Evolutionary conservation across 345 rosid genomes (phyloP).

Genomic region (Moricandia arvensis): DNA sequence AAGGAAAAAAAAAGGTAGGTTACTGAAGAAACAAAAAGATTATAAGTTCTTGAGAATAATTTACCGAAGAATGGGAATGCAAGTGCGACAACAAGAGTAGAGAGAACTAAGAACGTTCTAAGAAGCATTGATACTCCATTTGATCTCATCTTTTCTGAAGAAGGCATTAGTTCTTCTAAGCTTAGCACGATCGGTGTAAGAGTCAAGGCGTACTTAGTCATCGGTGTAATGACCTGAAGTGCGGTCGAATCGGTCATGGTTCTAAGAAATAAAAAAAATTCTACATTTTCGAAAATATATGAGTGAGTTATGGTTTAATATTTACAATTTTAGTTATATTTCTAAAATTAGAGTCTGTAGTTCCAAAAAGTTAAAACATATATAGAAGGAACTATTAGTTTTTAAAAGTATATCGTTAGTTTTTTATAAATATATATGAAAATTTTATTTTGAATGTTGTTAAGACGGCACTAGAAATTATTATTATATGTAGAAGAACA

Average conservation of each 20-base stretch:
- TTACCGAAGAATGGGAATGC: conserved; percentile 75
- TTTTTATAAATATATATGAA: not conserved
- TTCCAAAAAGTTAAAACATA: not conserved
- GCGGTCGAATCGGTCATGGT: not conserved
- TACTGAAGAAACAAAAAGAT: not conserved
- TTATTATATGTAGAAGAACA: not conserved
- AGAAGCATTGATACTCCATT: conserved; percentile 45
- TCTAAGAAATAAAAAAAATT: not conserved
- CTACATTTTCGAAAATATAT: not conserved
- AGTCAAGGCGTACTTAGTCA: conserved; percentile 75
- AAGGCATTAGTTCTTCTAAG: conserved; percentile 72
- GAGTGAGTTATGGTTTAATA: not conserved
- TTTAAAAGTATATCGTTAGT: not conserved
- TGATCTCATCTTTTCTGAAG: conserved; percentile 41
- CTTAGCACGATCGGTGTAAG: conserved; percentile 65
- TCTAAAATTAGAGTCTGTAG: not conserved
- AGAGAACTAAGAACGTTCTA: conserved; percentile 57
- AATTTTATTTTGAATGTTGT: not conserved
- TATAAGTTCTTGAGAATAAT: not conserved
- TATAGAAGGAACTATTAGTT: not conserved
- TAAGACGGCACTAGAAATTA: not conserved
- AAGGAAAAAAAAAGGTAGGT: not conserved
- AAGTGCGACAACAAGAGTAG: conserved; percentile 66
- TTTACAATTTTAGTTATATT: not conserved
- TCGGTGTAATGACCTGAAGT: conserved; percentile 60